A percentile compares a stretch with the other conserved stretches of the same genome.
Conservation (phyloP, 2,329 filamentous ascomycete genomes). For the Penicillium sp. region DNA sequence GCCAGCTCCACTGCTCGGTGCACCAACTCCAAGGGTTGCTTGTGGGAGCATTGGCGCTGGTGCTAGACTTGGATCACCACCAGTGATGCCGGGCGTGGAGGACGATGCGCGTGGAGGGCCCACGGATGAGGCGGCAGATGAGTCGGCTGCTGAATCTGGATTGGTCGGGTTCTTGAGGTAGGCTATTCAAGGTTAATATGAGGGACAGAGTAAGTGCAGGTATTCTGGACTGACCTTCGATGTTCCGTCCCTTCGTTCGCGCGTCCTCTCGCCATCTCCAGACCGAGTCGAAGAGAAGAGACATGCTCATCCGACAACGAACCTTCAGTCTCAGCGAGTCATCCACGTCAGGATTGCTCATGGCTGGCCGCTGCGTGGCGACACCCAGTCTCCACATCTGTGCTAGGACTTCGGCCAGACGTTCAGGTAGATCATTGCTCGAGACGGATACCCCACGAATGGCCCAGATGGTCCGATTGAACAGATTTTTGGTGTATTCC, state of each 20-base stretch:
- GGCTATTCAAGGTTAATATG: constrained; percentile 33
- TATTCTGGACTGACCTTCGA: constrained; percentile 57
- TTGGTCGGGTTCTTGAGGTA: constrained; percentile 85
- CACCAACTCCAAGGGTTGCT: constrained; percentile 30
- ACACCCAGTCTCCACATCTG: constrained; percentile 61
- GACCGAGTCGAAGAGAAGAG: constrained; percentile 64
- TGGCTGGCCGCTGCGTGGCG: constrained; percentile 27
- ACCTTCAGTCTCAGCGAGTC: constrained; percentile 61
- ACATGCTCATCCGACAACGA: constrained; percentile 66
- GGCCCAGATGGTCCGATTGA: constrained; percentile 58
- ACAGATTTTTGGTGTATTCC: constrained; percentile 56
- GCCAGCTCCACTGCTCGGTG: constrained; percentile 23
- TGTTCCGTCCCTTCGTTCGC: constrained; percentile 67
- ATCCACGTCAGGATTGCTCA: constrained; percentile 35
- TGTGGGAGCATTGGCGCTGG: constrained; percentile 37
- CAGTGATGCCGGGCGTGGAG: constrained; percentile 37
- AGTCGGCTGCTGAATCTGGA: constrained; percentile 73
- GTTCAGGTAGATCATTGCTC: constrained; percentile 62
- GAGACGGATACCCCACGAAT: constrained; percentile 61
- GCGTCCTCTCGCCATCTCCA: constrained; percentile 67
- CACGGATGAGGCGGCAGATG: constrained; percentile 62
- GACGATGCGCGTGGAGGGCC: constrained; percentile 42
- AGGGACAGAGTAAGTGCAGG: constrained; percentile 15
- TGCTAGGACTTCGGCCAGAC: constrained; percentile 63
- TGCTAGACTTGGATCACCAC: constrained; percentile 46